Percentiles rank a stretch among this genome's conserved stretches.
These are phyloP conservation scores for Zymoseptoria brevis DNA, from an alignment of 2,329 filamentous ascomycete species.

Conservation along the genomic window DNA sequence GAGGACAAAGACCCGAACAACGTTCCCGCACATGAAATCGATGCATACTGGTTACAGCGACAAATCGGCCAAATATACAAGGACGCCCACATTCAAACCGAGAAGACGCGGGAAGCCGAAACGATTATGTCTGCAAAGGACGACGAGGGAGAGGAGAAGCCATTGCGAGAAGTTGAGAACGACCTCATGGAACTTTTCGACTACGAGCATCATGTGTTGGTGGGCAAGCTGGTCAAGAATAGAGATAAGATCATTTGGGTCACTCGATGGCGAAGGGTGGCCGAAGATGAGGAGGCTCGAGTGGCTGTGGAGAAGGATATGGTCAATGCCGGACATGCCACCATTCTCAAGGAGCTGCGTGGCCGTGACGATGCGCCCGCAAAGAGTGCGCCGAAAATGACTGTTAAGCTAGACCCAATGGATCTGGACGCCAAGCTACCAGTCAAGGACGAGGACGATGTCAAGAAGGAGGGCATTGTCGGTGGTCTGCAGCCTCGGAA, in stretches of 20 bases:
- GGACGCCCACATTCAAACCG: slow-evolving; percentile 86
- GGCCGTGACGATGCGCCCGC: slow-evolving; percentile 58
- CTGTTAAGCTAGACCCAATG: slow-evolving; percentile 78
- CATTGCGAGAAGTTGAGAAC: slow-evolving; percentile 90
- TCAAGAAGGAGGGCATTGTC: slow-evolving; percentile 59
- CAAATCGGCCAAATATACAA: slow-evolving; percentile 82
- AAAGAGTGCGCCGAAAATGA: slow-evolving; percentile 53
- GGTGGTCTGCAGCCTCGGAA: slow-evolving; percentile 81
- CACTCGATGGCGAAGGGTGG: slow-evolving; percentile 74
- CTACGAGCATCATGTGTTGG: slow-evolving; percentile 89
- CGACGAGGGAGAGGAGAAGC: slow-evolving; percentile 71
- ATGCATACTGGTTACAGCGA: slow-evolving; percentile 94
- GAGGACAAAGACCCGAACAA: slow-evolving; percentile 48
- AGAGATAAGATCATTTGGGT: slow-evolving; percentile 94
- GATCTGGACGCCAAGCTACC: slow-evolving; percentile 55
- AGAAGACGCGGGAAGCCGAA: slow-evolving; percentile 80
- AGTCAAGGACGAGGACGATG: slow-evolving; percentile 46
- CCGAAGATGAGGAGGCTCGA: slow-evolving; percentile 65
- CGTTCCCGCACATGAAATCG: slow-evolving; percentile 80
- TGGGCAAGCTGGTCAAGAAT: slow-evolving; percentile 84
- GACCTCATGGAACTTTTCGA: slow-evolving; percentile 98
- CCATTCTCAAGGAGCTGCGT: slow-evolving; percentile 79
- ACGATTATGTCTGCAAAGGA: slow-evolving; percentile 67
- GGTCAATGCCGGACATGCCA: slow-evolving; percentile 74
- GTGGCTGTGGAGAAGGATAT: slow-evolving; percentile 81